Base-by-base conservation (phyloP, 768 basidiomycete genomes). In the Mrakia frigida region DNA sequence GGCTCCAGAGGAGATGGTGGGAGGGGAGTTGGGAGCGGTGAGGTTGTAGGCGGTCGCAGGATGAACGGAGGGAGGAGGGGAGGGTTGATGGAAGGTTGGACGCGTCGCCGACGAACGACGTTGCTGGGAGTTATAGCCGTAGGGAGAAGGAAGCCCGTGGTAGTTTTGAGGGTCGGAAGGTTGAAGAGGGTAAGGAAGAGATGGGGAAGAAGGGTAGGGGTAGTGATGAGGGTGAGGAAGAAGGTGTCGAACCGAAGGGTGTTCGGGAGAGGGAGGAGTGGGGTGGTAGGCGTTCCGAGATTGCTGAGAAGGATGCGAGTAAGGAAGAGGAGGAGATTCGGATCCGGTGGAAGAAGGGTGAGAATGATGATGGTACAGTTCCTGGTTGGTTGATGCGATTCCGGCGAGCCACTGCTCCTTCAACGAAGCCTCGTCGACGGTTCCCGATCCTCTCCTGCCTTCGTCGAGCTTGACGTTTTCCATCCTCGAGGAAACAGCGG, bases 371-470 rank as follows among this genome's bases (percentile, higher is more conserved):
- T 46, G 70, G 50, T 71, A 59, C 18, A 56, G 25, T 56, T 56
- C 56, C n/a, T 56, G 56, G n/a, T 56, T 56, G 56, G 56, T 56
- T 14, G 56, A 56, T 25, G 59, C 73, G 28, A 75, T 68, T 4
- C 41, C 41, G 23, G 74, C 74, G 37, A 75, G 52, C 74, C 74
- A 75, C 41, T 53, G 50, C 56, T 75, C 74, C 68, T 70, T 75
- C 52, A 75, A 18, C 21, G 67, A 35, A 9, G 74, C 74, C 39
- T 75, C 74, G 53, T 75, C 74, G 52, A 41, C 74, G 65, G 21
- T 61, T n/a, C 60, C 56, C 56, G 56, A 25, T n/a, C 56, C 13
- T 3, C n/a, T 25, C 23, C 56, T 28, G 4, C n/a, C 56, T 6
- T 56, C 65, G 23, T 68, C 65, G 35, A 35, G 65, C 21, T 68